Percentiles rank a stretch among this genome's conserved stretches.
Conservation (phyloP, 352 stramenopile species). For the Globisporangium apiculatum region DNA sequence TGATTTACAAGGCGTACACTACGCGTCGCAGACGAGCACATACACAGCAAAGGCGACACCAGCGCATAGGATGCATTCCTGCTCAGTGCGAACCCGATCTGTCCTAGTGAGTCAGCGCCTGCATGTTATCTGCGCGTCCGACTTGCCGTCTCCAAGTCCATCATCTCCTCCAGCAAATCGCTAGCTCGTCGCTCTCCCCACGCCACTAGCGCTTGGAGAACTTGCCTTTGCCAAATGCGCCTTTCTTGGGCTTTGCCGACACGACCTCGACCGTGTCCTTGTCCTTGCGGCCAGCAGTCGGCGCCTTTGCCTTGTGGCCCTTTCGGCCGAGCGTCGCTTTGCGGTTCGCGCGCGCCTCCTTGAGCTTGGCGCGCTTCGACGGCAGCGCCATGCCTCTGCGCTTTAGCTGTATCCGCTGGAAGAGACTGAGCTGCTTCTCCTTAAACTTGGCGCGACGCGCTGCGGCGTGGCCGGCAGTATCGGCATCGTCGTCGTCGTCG, state of each 20-base stretch:
- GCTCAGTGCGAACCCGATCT: no score
- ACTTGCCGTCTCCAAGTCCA: not conserved
- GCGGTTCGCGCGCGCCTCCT: conserved; percentile 56
- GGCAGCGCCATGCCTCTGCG: conserved; percentile 73
- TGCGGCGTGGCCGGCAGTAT: conserved; percentile 13
- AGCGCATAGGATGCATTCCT: no score
- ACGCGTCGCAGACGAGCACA: no score
- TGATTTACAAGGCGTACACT: no score
- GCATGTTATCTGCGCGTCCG: not conserved
- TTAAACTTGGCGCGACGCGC: conserved; percentile 17
- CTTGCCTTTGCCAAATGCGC: conserved; percentile 15
- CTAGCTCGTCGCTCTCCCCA: no score
- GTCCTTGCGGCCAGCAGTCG: conserved; percentile 21
- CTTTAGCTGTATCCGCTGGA: conserved; percentile 86
- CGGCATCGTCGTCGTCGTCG: conserved; percentile 33
- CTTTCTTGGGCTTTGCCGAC: conserved; percentile 15
- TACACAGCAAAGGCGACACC: no score
- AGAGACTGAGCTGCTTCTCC: conserved; percentile 71
- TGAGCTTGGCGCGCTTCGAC: conserved; percentile 80
- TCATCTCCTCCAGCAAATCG: no score
- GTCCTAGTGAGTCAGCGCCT: no score
- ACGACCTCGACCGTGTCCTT: conserved; percentile 31
- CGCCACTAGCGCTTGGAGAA: conserved; percentile 13
- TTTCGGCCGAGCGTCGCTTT: conserved; percentile 52
- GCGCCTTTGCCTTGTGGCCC: conserved; percentile 14